Evolutionary conservation across 2,329 filamentous ascomycete species (phyloP).

Genomic region (Pseudopithomyces maydicus): DNA sequence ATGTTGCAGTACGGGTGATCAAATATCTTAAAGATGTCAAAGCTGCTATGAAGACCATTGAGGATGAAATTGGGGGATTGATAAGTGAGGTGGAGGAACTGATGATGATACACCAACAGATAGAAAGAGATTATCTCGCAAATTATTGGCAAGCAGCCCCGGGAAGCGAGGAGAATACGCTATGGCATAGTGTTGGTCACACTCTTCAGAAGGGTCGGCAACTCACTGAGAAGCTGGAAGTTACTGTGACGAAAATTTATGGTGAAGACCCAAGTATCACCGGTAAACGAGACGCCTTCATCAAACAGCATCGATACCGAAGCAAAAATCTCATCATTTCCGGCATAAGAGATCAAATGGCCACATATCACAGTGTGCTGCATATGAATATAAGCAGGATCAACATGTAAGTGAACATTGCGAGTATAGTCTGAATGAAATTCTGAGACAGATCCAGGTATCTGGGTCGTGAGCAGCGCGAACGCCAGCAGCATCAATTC

Average conservation of each 20-base stretch:
- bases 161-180: not conserved
- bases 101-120: not conserved
- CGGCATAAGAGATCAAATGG: not conserved
- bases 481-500: not conserved
- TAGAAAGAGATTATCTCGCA: not conserved
- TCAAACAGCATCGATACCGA: not conserved
- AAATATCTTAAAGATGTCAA: not conserved
- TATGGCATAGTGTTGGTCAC: not conserved
- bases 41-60: not conserved
- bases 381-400: not conserved
- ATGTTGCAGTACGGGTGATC: not conserved
- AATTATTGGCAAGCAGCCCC: not conserved
- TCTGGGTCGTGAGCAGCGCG: not conserved
- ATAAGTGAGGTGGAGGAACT: not conserved
- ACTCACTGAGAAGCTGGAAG: not conserved
- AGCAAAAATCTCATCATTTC: conserved; percentile 14
- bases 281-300: not conserved
- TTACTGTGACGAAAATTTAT: not conserved
- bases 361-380: not conserved
- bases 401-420: not conserved
- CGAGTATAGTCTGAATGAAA: not conserved
- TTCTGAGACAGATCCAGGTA: not conserved
- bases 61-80: not conserved
- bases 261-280: not conserved
- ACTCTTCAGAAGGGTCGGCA: not conserved